phyloP scores from a whole-genome alignment of 1,284 basidiomycete species.

The Thecaphora thlaspeos region DNA sequence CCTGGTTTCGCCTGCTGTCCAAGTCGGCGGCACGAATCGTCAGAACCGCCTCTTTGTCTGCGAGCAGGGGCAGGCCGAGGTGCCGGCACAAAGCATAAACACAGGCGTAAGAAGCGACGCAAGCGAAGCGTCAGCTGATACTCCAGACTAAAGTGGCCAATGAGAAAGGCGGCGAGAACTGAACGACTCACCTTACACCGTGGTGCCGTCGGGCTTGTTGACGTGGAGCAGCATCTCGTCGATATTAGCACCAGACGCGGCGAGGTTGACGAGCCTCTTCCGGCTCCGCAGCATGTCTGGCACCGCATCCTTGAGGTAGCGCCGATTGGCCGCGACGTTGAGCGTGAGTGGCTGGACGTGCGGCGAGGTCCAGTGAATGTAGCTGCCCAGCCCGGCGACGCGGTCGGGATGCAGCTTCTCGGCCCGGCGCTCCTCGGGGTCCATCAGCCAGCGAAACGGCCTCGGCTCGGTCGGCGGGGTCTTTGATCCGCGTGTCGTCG shows the following conservation, averaged over 20 bases:
- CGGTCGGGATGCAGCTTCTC: slow-evolving; percentile 25
- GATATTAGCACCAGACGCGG: slow-evolving; percentile 11
- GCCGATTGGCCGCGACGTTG: slow-evolving; percentile 18
- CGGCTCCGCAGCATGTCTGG: slow-evolving; percentile 16
- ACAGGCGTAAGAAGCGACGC: background rate
- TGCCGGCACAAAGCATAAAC: background rate
- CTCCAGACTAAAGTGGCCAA: background rate
- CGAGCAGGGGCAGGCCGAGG: background rate
- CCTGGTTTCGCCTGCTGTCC: slow-evolving; percentile 12
- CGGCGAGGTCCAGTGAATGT: slow-evolving; percentile 27
- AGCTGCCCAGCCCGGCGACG: slow-evolving; percentile 16
- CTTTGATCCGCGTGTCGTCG: background rate
- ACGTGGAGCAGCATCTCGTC: background rate
- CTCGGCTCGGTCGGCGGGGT: slow-evolving; percentile 12
- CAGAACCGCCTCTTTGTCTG: slow-evolving; percentile 14
- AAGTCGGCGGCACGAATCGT: slow-evolving; percentile 13
- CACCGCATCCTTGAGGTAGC: slow-evolving; percentile 23
- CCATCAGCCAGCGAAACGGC: slow-evolving; percentile 14
- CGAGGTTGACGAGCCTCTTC: slow-evolving; percentile 16
- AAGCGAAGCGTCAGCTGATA: background rate
- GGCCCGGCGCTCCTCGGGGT: slow-evolving; percentile 4
- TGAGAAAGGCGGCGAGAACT: background rate
- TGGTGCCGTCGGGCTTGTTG: background rate
- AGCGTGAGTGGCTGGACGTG: slow-evolving; percentile 27
- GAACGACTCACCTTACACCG: background rate